These are phyloP conservation scores for Ganoderma leucocontextum DNA, from an alignment of 1,284 basidiomycete genomes.

Conservation along the genomic window DNA sequence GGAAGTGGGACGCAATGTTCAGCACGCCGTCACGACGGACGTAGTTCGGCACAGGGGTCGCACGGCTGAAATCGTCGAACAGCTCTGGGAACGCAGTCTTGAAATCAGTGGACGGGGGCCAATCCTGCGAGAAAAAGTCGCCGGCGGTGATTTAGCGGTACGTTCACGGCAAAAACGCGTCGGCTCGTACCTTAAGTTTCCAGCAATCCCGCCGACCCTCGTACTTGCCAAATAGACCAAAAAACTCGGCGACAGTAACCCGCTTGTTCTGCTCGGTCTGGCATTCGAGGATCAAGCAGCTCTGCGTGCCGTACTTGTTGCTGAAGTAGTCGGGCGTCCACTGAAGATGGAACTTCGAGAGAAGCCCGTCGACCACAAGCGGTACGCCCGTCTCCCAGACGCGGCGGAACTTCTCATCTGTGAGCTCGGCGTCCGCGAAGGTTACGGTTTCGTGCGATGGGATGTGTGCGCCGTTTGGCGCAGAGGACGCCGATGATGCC, in stretches of 20 bases:
- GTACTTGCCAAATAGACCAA: constrained; percentile 79
- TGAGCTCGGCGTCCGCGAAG: constrained; percentile 61
- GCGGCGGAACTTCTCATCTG: constrained; percentile 67
- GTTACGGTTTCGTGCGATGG: constrained; percentile 54
- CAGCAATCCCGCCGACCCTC: constrained; percentile 62
- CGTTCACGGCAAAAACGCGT: constrained; percentile 1
- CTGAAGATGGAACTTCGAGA: constrained; percentile 65
- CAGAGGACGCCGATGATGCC: constrained; percentile 28
- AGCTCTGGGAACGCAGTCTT: constrained; percentile 84
- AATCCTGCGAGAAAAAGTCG: constrained; percentile 66
- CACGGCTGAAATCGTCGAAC: constrained; percentile 86
- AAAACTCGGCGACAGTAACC: constrained; percentile 82
- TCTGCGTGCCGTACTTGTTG: constrained; percentile 70
- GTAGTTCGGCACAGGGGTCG: constrained; percentile 89
- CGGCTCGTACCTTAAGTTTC: constrained; percentile 80
- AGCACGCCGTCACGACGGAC: constrained; percentile 88
- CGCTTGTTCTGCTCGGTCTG: constrained; percentile 71
- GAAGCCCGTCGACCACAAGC: constrained; percentile 75
- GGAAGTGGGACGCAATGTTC: constrained; percentile 91
- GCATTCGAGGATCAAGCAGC: constrained; percentile 83
- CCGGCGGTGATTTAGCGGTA: constrained; percentile 21
- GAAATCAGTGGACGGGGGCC: constrained; percentile 91
- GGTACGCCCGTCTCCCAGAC: constrained; percentile 82
- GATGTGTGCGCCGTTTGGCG: constrained; percentile 34
- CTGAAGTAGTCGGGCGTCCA: constrained; percentile 90